A percentile compares a stretch with the other conserved stretches of the same genome.
phyloP scores from a whole-genome alignment of 306 rosid species.

The Clitoria ternatea region DNA sequence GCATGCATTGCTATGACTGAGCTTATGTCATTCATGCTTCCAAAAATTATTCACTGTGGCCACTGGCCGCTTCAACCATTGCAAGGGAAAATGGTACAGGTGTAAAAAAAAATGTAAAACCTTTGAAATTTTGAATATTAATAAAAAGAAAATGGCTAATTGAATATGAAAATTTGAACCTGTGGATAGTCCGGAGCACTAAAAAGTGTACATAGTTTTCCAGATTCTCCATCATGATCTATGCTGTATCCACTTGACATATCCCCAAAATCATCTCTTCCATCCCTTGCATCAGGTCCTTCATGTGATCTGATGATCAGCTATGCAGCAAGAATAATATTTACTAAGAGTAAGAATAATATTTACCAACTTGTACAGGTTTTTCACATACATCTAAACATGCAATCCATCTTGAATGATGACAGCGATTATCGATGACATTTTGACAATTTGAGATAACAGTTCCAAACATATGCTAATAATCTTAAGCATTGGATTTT shows the following conservation, averaged over 20 bases:
- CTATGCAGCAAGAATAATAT: slow-evolving; percentile 45
- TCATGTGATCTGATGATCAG: slow-evolving; percentile 93
- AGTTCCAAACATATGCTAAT: slow-evolving; percentile 12
- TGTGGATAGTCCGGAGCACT: slow-evolving; percentile 86
- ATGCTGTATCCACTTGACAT: slow-evolving; percentile 72
- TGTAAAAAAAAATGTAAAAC: slow-evolving; percentile 15
- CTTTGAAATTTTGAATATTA: neutral
- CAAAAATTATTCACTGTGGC: slow-evolving; percentile 21
- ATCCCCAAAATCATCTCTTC: slow-evolving; percentile 65
- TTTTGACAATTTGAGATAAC: neutral
- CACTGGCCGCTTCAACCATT: no score
- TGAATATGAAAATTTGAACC: slow-evolving; percentile 44
- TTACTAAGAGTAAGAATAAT: slow-evolving; percentile 1
- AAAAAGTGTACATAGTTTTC: slow-evolving; percentile 78
- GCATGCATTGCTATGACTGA: neutral
- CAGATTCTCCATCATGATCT: slow-evolving; percentile 78
- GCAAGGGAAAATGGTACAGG: neutral
- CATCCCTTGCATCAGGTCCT: slow-evolving; percentile 83
- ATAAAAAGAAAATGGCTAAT: slow-evolving; percentile 14
- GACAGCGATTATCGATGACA: neutral
- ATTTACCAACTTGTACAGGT: neutral
- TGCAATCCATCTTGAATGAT: neutral
- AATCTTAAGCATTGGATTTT: neutral
- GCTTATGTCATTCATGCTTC: slow-evolving; percentile 10
- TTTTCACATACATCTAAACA: neutral